Evolutionary conservation across 2,329 filamentous ascomycete species (phyloP).

Genomic region (Aspergillus piperis): DNA sequence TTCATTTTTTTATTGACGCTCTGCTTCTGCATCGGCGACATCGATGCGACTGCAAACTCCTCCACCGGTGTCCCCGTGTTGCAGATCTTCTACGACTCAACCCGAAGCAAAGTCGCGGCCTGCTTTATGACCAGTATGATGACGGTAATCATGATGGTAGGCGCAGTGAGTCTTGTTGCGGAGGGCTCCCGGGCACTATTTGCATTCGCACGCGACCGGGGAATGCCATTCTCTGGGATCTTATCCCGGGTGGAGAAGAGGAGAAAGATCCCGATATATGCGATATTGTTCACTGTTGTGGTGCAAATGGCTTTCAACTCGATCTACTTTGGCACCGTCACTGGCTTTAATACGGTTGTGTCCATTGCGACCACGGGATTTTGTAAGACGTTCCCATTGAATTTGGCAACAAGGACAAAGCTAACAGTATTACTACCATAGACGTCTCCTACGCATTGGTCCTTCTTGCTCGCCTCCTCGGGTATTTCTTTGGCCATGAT

Average conservation of each 20-base stretch:
- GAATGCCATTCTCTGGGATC: constrained; percentile 53
- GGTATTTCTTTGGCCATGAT: constrained; percentile 46
- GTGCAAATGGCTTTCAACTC: constrained; percentile 57
- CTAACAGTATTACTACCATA: constrained; percentile 17
- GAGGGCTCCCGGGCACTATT: constrained; percentile 51
- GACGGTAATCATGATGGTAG: constrained; percentile 50
- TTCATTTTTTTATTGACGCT: constrained; percentile 52
- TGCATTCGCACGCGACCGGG: constrained; percentile 53
- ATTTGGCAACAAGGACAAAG: too few species aligned
- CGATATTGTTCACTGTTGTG: constrained; percentile 49
- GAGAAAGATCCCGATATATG: constrained; percentile 52
- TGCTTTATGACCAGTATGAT: constrained; percentile 52
- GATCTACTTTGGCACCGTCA: constrained; percentile 58
- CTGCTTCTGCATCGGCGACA: constrained; percentile 56
- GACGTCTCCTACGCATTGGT: constrained; percentile 61
- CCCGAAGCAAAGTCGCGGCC: constrained; percentile 47
- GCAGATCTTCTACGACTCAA: constrained; percentile 55
- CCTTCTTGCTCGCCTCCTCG: constrained; percentile 53
- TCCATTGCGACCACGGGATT: constrained; percentile 60
- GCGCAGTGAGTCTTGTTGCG: constrained; percentile 49
- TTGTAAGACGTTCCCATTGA: constrained; percentile 39
- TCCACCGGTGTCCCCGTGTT: constrained; percentile 55
- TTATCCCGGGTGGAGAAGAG: constrained; percentile 51
- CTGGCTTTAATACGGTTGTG: constrained; percentile 60
- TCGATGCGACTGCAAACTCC: constrained; percentile 48